Evolutionary conservation across 257 asterid species (phyloP).

Genomic region (Penstemon eatonii): DNA sequence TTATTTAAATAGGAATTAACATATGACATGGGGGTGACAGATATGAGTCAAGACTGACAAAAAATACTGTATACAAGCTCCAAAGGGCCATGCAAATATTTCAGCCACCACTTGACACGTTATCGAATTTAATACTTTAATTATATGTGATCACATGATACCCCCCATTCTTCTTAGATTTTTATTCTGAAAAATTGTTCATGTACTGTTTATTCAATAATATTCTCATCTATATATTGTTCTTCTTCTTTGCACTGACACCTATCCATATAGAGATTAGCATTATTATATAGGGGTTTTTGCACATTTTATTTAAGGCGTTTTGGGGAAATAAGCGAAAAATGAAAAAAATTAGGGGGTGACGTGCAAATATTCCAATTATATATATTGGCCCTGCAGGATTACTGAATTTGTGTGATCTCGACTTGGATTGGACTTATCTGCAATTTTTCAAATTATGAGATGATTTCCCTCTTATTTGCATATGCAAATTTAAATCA

Average conservation of each 20-base stretch:
- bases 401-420: slow-evolving; percentile 30
- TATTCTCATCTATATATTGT: slow-evolving; percentile 22
- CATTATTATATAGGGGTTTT: neutral
- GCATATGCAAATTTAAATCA: slow-evolving; percentile 29
- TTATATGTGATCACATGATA: too few relatives aligned
- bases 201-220: slow-evolving; percentile 14
- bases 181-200: neutral
- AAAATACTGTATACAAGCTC: slow-evolving; percentile 14
- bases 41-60: slow-evolving; percentile 8
- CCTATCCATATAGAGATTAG: slow-evolving; percentile 10
- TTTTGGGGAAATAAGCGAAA: too few relatives aligned
- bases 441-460: slow-evolving; percentile 23
- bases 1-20: slow-evolving; percentile 18
- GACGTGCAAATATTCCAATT: neutral
- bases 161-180: neutral
- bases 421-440: slow-evolving; percentile 20
- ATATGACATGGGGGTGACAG: neutral
- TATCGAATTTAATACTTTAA: neutral
- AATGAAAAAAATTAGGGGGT: too few relatives aligned
- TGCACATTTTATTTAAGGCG: too few relatives aligned
- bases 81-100: slow-evolving; percentile 25
- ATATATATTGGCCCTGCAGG: neutral
- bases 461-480: slow-evolving; percentile 31
- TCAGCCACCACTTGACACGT: slow-evolving; percentile 8
- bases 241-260: slow-evolving; percentile 28